These are phyloP conservation scores for Colletotrichum lupini DNA, from an alignment of 2,329 filamentous ascomycete species.

Conservation along the genomic window DNA sequence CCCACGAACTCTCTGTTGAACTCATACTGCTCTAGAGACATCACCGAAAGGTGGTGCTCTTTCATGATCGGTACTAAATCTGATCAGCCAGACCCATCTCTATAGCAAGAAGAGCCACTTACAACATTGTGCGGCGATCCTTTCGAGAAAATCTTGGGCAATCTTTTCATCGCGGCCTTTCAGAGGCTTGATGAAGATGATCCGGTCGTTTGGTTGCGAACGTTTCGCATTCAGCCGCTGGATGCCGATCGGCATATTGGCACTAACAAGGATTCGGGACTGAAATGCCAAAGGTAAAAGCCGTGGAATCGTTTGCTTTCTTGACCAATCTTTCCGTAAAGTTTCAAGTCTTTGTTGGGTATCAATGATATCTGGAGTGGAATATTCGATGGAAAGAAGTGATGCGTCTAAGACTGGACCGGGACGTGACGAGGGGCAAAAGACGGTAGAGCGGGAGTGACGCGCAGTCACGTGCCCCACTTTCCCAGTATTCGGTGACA, in stretches of 20 bases:
- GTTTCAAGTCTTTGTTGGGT: neutral
- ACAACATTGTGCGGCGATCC: slow-evolving; percentile 84
- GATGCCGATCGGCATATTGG: slow-evolving; percentile 80
- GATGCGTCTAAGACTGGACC: neutral
- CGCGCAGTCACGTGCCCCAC: slow-evolving; percentile 26
- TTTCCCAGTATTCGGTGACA: neutral
- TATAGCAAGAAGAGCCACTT: slow-evolving; percentile 38
- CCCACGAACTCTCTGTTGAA: slow-evolving; percentile 86
- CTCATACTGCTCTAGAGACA: slow-evolving; percentile 82
- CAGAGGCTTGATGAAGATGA: slow-evolving; percentile 88
- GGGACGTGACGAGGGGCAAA: slow-evolving; percentile 9
- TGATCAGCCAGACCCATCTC: neutral
- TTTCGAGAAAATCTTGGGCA: slow-evolving; percentile 78
- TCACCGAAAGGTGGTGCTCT: slow-evolving; percentile 71
- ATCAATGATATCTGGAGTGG: neutral
- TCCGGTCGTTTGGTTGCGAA: slow-evolving; percentile 79
- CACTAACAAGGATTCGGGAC: neutral
- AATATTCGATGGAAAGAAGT: neutral
- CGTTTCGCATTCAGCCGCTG: slow-evolving; percentile 81
- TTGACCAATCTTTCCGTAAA: neutral
- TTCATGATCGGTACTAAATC: slow-evolving; percentile 74
- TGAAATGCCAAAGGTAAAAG: no score
- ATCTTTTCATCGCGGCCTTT: slow-evolving; percentile 70
- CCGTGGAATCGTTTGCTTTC: no score
- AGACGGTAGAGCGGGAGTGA: slow-evolving; percentile 11